Evolutionary conservation across 306 rosid genomes (phyloP), one percentile per base, ranked within the genome.

Genomic region (Inga laurina): DNA sequence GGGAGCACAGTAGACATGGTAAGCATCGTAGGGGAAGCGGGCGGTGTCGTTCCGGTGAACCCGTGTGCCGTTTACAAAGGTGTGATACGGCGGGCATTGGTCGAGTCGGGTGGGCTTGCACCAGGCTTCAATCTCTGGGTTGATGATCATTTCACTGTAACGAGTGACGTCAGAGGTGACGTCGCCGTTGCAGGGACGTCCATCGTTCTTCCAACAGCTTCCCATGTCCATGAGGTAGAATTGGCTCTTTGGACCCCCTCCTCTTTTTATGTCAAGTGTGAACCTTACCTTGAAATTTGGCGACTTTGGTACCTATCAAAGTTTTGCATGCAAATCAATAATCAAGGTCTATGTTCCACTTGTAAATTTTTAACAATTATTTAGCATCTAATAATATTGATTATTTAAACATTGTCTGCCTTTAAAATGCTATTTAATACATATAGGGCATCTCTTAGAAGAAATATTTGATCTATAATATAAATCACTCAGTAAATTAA

Each of bases 201-300:
- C 92, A 79, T 87, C 83, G 81, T 88, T 91, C 86, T 91, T 91
- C 93, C 95, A 91, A 77, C 93, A 91, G 44, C 93, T 87, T 44
- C 95, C 95, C 19, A 91, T 91, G 90, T 90, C 95, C 81, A 84
- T 79, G 8, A 88, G 91, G 86, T 91, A 91, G 88, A 89, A 88
- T 62, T 89, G 93, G 82, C 91, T 89, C 62, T 41, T 71, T 21
- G 85, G 76, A 77, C 82, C 91, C 83, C 72, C 90, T 85, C 93
- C 91, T 64, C 9, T 51, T 71, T 81, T 85, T 77, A 85, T 77
- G 39, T 85, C 88, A 71, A 85, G 88, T 5, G 64, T 81, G 82
- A 81, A 85, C 57, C 65, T 85, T 61, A 77, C 88, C 79, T 85
- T 81, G 64, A 85, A 85, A 81, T 81, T 70, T 62, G 88, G 85